Evolutionary conservation across 2,329 filamentous ascomycete genomes (phyloP).

Genomic region (Cladobotryum mycophilum): DNA sequence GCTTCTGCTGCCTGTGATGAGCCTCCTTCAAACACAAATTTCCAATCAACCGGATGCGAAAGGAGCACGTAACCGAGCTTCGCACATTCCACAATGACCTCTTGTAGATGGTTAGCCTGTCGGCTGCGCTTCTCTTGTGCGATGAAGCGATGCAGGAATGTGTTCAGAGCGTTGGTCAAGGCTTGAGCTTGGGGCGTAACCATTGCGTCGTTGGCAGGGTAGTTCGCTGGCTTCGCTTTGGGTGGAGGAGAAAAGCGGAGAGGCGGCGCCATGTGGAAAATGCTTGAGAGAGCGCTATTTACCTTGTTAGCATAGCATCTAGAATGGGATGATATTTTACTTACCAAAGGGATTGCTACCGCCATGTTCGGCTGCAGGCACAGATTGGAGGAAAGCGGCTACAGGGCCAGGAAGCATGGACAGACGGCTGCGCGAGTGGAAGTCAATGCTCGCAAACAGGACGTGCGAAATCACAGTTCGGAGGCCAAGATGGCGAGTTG

Average conservation of each 20-base stretch:
- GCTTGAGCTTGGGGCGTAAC: conserved; percentile 25
- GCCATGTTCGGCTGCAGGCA: not conserved
- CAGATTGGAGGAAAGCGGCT: conserved; percentile 19
- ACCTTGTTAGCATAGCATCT: conserved; percentile 10
- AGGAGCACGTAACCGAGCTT: conserved; percentile 36
- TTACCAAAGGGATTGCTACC: not conserved
- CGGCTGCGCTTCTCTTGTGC: not conserved
- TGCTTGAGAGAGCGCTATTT: conserved; percentile 22
- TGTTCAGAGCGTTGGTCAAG: conserved; percentile 15
- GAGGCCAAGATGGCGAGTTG: conserved; percentile 26
- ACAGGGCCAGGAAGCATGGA: conserved; percentile 33
- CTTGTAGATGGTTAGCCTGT: conserved; percentile 27
- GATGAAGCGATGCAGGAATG: not conserved
- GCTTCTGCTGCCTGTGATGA: not conserved
- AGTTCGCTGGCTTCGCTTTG: conserved; percentile 29
- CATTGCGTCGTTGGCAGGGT: conserved; percentile 25
- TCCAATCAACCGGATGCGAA: conserved; percentile 37
- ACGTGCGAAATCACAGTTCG: conserved; percentile 33
- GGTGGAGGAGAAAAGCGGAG: conserved; percentile 36
- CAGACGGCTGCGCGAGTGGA: conserved; percentile 19
- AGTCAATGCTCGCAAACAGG: conserved; percentile 30
- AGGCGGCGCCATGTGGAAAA: conserved; percentile 37
- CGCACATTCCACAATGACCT: conserved; percentile 33
- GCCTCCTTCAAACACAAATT: conserved; percentile 21
- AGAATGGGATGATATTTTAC: not conserved